phyloP scores from a whole-genome alignment of 176 grass and related monocot genomes.

The Bolboschoenus planiculmis region DNA sequence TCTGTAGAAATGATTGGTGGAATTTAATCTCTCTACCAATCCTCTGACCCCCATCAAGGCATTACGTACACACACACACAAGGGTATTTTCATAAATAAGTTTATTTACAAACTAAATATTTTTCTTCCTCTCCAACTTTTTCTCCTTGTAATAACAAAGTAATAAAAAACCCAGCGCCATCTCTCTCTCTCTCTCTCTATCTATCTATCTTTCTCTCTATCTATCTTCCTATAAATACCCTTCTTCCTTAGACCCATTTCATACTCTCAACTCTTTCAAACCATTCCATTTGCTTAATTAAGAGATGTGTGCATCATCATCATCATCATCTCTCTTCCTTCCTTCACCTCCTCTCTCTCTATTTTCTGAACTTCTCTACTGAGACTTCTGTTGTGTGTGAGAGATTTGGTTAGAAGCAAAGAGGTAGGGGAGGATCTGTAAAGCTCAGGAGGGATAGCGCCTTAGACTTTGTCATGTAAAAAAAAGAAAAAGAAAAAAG shows the following conservation, averaged over 20 bases:
- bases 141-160: conserved; percentile 6
- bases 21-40: conserved; percentile 25
- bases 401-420: neutral
- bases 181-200: neutral
- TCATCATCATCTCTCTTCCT: neutral
- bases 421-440: conserved; percentile 27
- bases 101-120: neutral
- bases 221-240: conserved; percentile 11
- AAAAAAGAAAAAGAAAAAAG: too few species aligned
- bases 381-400: neutral
- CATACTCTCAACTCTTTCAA: neutral
- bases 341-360: neutral
- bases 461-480: neutral
- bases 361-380: neutral
- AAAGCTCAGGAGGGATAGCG: conserved; percentile 45
- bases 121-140: neutral
- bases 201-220: neutral
- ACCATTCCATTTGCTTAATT: neutral
- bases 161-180: neutral
- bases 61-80: conserved; percentile 27
- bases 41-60: conserved; percentile 16
- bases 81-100: too few species aligned
- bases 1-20: conserved; percentile 32
- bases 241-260: neutral
- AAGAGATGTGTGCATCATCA: neutral